Percentiles rank a stretch among this genome's conserved stretches.
phyloP scores from a whole-genome alignment of 2,329 filamentous ascomycete genomes.

The Massarina eburnea region DNA sequence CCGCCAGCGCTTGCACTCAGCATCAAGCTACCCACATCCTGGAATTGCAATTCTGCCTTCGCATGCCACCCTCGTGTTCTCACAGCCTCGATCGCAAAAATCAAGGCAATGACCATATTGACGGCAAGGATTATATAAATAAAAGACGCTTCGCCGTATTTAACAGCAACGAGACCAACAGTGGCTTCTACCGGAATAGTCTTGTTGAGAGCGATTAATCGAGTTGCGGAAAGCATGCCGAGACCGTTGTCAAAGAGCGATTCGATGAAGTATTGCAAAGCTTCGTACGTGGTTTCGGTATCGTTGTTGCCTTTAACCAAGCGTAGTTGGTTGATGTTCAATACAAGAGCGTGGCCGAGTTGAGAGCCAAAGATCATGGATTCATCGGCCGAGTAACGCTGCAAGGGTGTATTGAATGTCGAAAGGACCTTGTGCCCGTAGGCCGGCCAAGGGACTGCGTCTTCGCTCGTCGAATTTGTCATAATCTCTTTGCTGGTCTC shows the following conservation, averaged over 20 bases:
- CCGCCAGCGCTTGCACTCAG: constrained; percentile 2
- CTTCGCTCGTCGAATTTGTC: background rate
- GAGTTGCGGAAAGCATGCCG: constrained; percentile 4
- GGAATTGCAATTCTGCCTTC: constrained; percentile 1
- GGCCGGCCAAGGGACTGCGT: background rate
- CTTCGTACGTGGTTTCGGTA: background rate
- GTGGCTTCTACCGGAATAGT: constrained; percentile 2
- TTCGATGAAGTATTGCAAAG: constrained; percentile 4
- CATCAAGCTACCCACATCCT: constrained; percentile 4
- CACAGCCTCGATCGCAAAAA: constrained; percentile 2
- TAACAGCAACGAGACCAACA: constrained; percentile 1
- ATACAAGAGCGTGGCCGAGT: constrained; percentile 4
- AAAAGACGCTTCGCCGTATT: constrained; percentile 5
- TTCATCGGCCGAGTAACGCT: constrained; percentile 4
- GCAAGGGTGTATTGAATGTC: background rate
- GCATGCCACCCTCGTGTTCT: constrained; percentile 1
- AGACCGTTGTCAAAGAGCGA: constrained; percentile 7
- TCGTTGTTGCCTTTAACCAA: background rate
- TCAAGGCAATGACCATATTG: constrained; percentile 1
- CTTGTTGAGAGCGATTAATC: background rate
- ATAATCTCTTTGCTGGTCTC: constrained; percentile 2
- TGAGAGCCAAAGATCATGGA: constrained; percentile 4
- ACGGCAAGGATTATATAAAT: constrained; percentile 2
- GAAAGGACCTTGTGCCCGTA: constrained; percentile 1
- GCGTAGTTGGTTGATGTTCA: constrained; percentile 6